phyloP scores from a whole-genome alignment of 2,329 filamentous ascomycete species.

The Xylaria sp. region DNA sequence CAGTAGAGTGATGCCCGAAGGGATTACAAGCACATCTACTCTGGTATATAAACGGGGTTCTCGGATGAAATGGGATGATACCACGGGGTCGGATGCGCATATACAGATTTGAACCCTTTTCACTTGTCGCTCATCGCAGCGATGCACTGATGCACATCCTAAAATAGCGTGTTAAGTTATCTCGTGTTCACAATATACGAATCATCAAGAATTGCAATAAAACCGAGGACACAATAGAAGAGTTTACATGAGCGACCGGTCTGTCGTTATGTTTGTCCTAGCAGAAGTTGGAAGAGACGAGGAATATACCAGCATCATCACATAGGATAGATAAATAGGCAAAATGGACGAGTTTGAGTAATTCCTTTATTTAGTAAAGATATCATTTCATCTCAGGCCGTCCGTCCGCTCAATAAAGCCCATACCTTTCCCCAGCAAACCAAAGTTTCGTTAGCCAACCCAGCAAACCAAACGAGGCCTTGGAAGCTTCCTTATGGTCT shows the following conservation, averaged over 20 bases:
- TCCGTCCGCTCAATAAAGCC: background rate
- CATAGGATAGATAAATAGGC: background rate
- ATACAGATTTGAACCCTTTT: too few species aligned
- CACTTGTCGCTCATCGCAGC: too few species aligned
- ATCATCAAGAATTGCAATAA: too few species aligned
- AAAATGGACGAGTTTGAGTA: background rate
- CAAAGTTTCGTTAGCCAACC: slow-evolving; percentile 17
- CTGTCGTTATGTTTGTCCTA: too few species aligned
- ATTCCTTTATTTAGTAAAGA: slow-evolving; percentile 12
- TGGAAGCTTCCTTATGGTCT: too few species aligned
- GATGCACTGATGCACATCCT: too few species aligned
- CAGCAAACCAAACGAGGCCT: background rate
- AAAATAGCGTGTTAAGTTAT: too few species aligned
- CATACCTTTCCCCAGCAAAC: background rate
- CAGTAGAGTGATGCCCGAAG: background rate
- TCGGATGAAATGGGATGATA: slow-evolving; percentile 14
- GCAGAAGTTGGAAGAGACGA: too few species aligned
- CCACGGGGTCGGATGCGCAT: slow-evolving; percentile 3
- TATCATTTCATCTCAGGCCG: slow-evolving; percentile 3
- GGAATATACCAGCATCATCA: background rate
- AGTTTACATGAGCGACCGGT: too few species aligned
- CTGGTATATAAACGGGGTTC: slow-evolving; percentile 9
- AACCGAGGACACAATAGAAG: too few species aligned
- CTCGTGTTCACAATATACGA: too few species aligned
- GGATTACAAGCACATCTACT: too few species aligned